Percentiles rank a stretch among this genome's conserved stretches.
Conservation (phyloP, 2,329 filamentous ascomycete species). For the Cercospora brassicicola region DNA sequence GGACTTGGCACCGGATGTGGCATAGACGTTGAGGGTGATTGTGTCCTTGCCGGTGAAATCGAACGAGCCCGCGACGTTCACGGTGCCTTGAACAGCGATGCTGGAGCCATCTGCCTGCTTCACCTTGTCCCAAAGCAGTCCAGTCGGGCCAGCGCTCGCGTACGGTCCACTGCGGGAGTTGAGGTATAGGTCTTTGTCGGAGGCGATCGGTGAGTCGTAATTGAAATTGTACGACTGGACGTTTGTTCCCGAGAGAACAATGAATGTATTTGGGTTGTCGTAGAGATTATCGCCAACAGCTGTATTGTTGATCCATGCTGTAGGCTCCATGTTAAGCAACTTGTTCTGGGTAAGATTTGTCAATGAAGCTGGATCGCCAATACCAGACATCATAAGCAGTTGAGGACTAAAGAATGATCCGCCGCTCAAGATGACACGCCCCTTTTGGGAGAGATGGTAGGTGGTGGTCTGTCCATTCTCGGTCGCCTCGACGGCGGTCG, state of each 20-base stretch:
- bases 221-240: constrained; percentile 52
- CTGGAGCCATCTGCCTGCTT: constrained; percentile 55
- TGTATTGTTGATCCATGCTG: constrained; percentile 53
- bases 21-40: constrained; percentile 59
- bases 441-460: constrained; percentile 62
- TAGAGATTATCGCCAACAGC: constrained; percentile 55
- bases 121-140: constrained; percentile 56
- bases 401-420: constrained; percentile 66
- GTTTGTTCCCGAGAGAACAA: constrained; percentile 54
- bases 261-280: constrained; percentile 50
- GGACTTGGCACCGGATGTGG: constrained; percentile 56
- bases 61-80: constrained; percentile 50
- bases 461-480: constrained; percentile 65
- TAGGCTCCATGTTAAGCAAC: constrained; percentile 38
- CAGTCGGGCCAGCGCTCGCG: constrained; percentile 55
- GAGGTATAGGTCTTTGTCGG: constrained; percentile 52
- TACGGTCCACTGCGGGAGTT: constrained; percentile 53
- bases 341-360: constrained; percentile 41
- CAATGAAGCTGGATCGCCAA: constrained; percentile 59
- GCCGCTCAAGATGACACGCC: constrained; percentile 50
- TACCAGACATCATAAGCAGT: constrained; percentile 64
- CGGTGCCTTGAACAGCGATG: constrained; percentile 55
- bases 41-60: constrained; percentile 54
- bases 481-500: constrained; percentile 53
- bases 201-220: constrained; percentile 47